Base-by-base conservation (phyloP, 2,329 filamentous ascomycete genomes). In the Monosporascus sp. region DNA sequence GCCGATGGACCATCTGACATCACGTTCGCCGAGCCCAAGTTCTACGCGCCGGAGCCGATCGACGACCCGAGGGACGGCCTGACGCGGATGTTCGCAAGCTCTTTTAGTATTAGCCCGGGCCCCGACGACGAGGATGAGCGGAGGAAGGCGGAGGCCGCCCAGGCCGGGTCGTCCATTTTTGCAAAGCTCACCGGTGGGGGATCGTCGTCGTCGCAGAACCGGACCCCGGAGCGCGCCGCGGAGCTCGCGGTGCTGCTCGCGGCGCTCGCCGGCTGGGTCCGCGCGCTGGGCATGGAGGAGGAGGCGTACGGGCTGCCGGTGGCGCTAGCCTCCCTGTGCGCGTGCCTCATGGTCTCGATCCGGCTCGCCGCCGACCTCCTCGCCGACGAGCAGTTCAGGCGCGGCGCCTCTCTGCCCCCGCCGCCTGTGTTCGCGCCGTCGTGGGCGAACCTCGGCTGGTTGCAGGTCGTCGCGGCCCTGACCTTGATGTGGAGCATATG, bases 1-100 rank as follows among this genome's bases (percentile, higher is more conserved):
- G 38, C 19, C 38, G 50, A 56, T 5, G 57, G 38, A 31, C 53
- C 57, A 16, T 56, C 61, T 6, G 56, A 55, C 22, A 48, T 68
- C 48, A 61, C 56, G 7, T 52, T 68, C 8, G 59, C 61, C 24
- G 55, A 64, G 1, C 61, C 66, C 9, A 66, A 57, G 48, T 69
- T 69, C 52, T 61, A 64, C 46, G 66, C 67, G 9, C 67, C 66
- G 5, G 52, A 64, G 36, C 57, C 64, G 3, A 59, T 57, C 17
- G 61, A 69, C 46, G 67, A 69, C 48, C 66, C 67, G 4, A 57
- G 66, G 44, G 67, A 69, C 34, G 56, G 57, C 24, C 59, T 69
- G 17, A 68, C 66, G 16, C 66, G 56, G 47, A 65, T 69, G 61
- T 68, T 69, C 54, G 66, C 63, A 7, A 63, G 49, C 43, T 68